Evolutionary conservation across 495 filamentous ascomycete genomes (phyloP).

Genomic region (Penicillium malachiteum): DNA sequence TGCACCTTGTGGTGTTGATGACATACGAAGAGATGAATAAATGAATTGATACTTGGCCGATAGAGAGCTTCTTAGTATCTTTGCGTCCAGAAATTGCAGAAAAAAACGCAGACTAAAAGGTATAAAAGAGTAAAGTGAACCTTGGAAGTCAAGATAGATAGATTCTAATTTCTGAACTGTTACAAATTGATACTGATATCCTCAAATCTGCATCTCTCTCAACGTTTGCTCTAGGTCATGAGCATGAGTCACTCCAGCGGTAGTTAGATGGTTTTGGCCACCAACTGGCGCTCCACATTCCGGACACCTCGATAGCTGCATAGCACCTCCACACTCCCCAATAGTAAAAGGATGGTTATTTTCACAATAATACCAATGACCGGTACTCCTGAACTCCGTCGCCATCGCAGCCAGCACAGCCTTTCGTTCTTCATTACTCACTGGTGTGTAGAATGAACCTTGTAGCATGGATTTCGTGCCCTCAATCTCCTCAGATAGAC

Average conservation of each 20-base stretch:
- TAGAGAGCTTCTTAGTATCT: too few relatives aligned
- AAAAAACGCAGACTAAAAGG: too few relatives aligned
- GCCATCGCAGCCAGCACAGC: slow-evolving; percentile 1
- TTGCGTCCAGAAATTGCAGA: too few relatives aligned
- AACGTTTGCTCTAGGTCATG: slow-evolving; percentile 2
- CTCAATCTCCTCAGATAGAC: slow-evolving; percentile 5
- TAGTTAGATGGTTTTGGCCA: slow-evolving; percentile 1
- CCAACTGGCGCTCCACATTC: slow-evolving; percentile 3
- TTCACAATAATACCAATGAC: slow-evolving; percentile 20
- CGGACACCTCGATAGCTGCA: slow-evolving; percentile 9
- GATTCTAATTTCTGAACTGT: too few relatives aligned
- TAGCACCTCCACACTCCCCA: slow-evolving; percentile 18
- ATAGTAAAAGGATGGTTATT: slow-evolving; percentile 21
- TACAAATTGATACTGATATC: too few relatives aligned
- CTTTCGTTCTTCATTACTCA: slow-evolving; percentile 8
- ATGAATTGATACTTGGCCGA: too few relatives aligned
- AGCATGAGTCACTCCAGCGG: neutral
- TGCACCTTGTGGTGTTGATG: too few relatives aligned
- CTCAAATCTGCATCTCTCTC: neutral
- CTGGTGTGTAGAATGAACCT: neutral
- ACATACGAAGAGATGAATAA: neutral
- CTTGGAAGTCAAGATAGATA: too few relatives aligned
- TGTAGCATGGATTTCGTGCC: neutral
- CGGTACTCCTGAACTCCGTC: slow-evolving; percentile 3
- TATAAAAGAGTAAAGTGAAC: too few relatives aligned